Evolutionary conservation across 352 stramenopile species (phyloP).

Genomic region (Globisporangium okanoganense): DNA sequence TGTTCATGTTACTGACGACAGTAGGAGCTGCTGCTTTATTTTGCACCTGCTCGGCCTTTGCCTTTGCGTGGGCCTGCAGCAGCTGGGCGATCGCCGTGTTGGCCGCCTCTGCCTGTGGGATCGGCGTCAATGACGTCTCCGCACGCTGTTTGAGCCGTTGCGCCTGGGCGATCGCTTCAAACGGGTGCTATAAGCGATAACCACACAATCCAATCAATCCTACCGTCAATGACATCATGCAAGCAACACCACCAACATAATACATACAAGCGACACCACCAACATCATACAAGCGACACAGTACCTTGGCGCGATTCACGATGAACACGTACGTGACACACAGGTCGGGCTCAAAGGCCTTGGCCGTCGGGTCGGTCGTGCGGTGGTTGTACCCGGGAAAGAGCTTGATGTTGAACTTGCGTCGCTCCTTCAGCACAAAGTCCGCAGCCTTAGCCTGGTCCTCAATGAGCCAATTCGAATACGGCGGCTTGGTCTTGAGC

Average conservation of each 20-base stretch:
- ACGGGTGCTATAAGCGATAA: constrained; percentile 13
- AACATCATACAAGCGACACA: not conserved
- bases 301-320: constrained; percentile 73
- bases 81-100: constrained; percentile 36
- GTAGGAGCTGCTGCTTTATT: not conserved
- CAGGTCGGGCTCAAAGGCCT: constrained; percentile 78
- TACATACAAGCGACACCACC: not conserved
- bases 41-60: not conserved
- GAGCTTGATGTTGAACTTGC: constrained; percentile 61
- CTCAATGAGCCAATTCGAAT: constrained; percentile 87
- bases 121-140: not conserved
- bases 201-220: not conserved
- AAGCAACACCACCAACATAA: too few species aligned
- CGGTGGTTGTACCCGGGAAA: constrained; percentile 87
- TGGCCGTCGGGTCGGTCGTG: constrained; percentile 83
- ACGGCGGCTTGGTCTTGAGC: constrained; percentile 82
- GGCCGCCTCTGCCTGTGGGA: not conserved
- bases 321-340: constrained; percentile 87
- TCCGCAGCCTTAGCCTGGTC: constrained; percentile 66
- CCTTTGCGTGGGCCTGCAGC: constrained; percentile 9
- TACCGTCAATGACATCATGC: not conserved
- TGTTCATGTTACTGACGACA: not conserved
- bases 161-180: constrained; percentile 14
- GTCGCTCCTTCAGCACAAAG: constrained; percentile 76
- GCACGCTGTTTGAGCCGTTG: constrained; percentile 4